Conservation (phyloP, 177 flowering plant species). For the Vitis hybrid region DNA sequence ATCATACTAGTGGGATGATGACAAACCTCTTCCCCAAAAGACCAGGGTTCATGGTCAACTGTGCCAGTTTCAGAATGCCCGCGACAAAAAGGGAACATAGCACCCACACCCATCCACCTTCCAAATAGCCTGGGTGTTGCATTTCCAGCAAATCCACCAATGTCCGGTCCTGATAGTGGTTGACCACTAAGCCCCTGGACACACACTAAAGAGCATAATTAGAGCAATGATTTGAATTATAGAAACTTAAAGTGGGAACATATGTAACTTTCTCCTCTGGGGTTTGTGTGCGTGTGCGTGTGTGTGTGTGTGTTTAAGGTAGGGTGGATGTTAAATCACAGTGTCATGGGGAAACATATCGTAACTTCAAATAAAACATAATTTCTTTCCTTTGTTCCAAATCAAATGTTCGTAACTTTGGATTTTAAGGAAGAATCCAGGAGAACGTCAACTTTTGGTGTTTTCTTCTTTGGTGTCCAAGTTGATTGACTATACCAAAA, state of each 20-base stretch:
- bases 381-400: no score
- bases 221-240: neutral
- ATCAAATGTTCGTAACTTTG: no score
- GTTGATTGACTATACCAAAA: no score
- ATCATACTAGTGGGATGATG: neutral
- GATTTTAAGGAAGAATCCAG: no score
- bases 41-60: conserved; percentile 93
- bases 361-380: no score
- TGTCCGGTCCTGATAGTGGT: conserved; percentile 93
- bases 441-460: no score
- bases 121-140: conserved; percentile 90
- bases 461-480: no score
- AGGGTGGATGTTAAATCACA: no score
- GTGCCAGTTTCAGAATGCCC: conserved; percentile 81
- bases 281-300: no score
- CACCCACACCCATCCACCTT: conserved; percentile 91
- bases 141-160: conserved; percentile 97
- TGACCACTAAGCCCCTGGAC: conserved; percentile 92
- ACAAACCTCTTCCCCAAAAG: conserved; percentile 88
- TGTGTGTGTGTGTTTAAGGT: no score
- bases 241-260: neutral
- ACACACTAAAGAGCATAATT: neutral
- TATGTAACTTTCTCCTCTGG: neutral
- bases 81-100: conserved; percentile 93
- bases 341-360: no score